These are phyloP conservation scores for Macrotyloma uniflorum DNA, from an alignment of 306 rosid genomes.

Conservation along the genomic window DNA sequence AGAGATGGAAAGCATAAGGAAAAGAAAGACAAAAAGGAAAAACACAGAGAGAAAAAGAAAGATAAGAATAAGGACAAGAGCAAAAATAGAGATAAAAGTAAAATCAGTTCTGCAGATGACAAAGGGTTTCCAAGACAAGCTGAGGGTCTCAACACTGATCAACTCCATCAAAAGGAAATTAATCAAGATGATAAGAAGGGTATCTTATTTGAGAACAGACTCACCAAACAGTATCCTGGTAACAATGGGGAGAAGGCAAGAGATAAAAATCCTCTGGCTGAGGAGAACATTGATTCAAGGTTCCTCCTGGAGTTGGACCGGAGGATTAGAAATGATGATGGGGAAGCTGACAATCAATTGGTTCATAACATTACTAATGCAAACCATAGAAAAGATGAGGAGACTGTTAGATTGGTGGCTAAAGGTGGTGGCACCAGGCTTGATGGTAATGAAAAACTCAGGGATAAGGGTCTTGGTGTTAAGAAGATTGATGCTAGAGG, in stretches of 20 bases:
- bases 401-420: constrained; percentile 52
- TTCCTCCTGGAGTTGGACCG: constrained; percentile 58
- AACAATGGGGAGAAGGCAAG: constrained; percentile 53
- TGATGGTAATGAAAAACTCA: constrained; percentile 55
- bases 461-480: constrained; percentile 49
- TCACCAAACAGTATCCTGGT: constrained; percentile 48
- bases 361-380: constrained; percentile 47
- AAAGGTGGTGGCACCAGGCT: constrained; percentile 46
- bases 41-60: constrained; percentile 62
- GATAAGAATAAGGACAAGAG: constrained; percentile 47
- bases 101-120: constrained; percentile 49
- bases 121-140: constrained; percentile 49
- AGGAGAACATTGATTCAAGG: constrained; percentile 51
- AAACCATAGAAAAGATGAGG: constrained; percentile 55
- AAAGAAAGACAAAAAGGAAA: constrained; percentile 74
- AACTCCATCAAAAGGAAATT: constrained; percentile 49
- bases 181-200: constrained; percentile 42
- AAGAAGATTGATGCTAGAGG: constrained; percentile 52
- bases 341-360: constrained; percentile 47
- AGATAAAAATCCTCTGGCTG: constrained; percentile 44
- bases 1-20: constrained; percentile 65
- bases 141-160: constrained; percentile 44
- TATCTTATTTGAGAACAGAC: constrained; percentile 44
- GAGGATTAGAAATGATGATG: constrained; percentile 55
- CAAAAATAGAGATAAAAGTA: constrained; percentile 54